Base-by-base conservation (phyloP, 495 filamentous ascomycete genomes). In the Aspergillus olivimuriae region DNA sequence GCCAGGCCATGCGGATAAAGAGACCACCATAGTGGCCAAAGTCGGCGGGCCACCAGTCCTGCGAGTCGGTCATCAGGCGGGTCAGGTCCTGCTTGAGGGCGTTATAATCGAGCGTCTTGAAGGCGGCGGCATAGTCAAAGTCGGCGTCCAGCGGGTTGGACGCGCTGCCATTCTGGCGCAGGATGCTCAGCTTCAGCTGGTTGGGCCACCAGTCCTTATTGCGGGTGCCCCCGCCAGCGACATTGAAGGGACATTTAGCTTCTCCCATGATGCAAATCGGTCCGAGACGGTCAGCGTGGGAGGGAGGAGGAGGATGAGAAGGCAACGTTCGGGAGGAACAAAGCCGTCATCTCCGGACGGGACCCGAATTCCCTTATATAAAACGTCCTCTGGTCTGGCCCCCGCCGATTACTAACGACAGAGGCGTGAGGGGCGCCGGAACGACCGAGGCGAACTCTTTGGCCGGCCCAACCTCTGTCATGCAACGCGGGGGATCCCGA, bases 1-100 rank as follows among this genome's bases (percentile, higher is more conserved):
- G 83, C 83, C 83, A 87, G 36, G 83, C 82, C 80, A 86, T 82
- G 35, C 83, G 81, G 61, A 87, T 69, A 58, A 87, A 86, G 38
- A 87, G 72, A 59, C 83, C 83, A 46, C 82, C 83, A 49, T 87
- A 87, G 69, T 86, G 82, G 30, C 82, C 82, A 56, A 84, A 84
- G 61, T 87, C 83, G 15, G 83, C 83, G 8, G 83, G 83, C 83
- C 83, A 87, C 73, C 74, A 86, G 20, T 83, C 78, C 66, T 87
- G 77, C 19, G 83, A 87, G 59, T 84, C 79, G 34, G 82, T 87
- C 81, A 86, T 84, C 52, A 87, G 53, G 24, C 64, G 66, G 18
- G 63, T 44, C 2, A 87, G 60, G 52, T 87, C 83, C 56, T 83
- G 77, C 81, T 87, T 86, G 52, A 87, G 65, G 22, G 61, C 82